Conservation (phyloP, 2,329 filamentous ascomycete species). For the Pseudogymnoascus destructans region DNA sequence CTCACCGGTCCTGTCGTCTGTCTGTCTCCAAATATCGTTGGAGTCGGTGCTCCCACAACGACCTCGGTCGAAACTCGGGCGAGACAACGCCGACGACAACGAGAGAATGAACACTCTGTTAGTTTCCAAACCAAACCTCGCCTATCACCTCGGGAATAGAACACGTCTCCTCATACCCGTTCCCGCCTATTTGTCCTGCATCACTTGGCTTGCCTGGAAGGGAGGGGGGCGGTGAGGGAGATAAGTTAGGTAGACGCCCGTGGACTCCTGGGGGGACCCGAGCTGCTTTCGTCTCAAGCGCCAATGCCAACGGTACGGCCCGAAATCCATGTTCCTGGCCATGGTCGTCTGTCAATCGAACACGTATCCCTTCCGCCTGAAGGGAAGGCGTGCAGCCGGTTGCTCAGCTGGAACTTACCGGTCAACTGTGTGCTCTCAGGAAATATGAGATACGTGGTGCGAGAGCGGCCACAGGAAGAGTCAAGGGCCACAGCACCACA, state of each 20-base stretch:
- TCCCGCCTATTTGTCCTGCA: neutral
- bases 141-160: neutral
- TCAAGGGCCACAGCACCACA: neutral
- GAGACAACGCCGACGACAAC: neutral
- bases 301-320: neutral
- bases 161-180: neutral
- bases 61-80: neutral
- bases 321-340: constrained; percentile 1
- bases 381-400: neutral
- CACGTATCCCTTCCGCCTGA: neutral
- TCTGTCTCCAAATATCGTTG: neutral
- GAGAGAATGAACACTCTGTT: neutral
- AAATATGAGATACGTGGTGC: neutral
- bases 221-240: neutral
- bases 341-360: neutral
- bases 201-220: neutral
- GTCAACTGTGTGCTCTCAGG: neutral
- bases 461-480: neutral
- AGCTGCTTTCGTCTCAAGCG: neutral
- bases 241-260: neutral
- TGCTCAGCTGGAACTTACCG: neutral
- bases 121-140: neutral
- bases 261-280: neutral
- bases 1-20: neutral
- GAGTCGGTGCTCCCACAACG: neutral